Conservation (phyloP, 2,329 filamentous ascomycete species). For the Magnaporthiopsis incrustans region DNA sequence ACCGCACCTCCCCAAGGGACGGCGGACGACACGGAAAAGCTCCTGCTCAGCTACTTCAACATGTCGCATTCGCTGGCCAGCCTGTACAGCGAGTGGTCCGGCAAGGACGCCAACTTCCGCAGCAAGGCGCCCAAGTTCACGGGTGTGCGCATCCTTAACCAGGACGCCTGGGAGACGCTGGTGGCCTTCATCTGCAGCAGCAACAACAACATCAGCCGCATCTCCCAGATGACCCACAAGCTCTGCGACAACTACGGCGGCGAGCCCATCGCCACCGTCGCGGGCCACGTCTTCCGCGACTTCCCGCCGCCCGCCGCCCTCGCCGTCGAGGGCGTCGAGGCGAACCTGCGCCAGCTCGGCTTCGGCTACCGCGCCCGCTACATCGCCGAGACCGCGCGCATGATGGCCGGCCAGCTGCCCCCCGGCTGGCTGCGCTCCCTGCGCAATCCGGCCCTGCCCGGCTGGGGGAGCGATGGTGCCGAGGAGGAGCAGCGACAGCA, state of each 20-base stretch:
- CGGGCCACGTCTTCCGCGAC: constrained; percentile 69
- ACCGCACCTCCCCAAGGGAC: not conserved
- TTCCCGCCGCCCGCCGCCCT: constrained; percentile 73
- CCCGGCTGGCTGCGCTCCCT: constrained; percentile 69
- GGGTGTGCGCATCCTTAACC: constrained; percentile 84
- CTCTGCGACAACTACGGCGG: constrained; percentile 76
- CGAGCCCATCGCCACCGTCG: constrained; percentile 55
- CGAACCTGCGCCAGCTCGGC: constrained; percentile 70
- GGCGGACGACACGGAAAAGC: constrained; percentile 56
- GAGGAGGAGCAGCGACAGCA: constrained; percentile 12
- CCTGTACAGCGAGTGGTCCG: constrained; percentile 83
- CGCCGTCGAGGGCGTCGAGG: constrained; percentile 67
- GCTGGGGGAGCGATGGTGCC: constrained; percentile 31
- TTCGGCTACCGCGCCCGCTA: constrained; percentile 96
- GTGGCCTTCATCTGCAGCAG: constrained; percentile 96
- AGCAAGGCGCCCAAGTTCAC: constrained; percentile 80
- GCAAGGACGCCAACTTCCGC: constrained; percentile 78
- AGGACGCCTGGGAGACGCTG: constrained; percentile 93
- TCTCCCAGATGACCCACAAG: constrained; percentile 94
- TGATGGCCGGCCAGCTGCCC: constrained; percentile 60
- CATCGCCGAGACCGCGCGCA: constrained; percentile 74
- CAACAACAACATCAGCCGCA: constrained; percentile 95
- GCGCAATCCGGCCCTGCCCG: constrained; percentile 66
- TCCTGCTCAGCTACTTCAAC: constrained; percentile 83
- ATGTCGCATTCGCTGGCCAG: constrained; percentile 65